Evolutionary conservation across 2,329 filamentous ascomycete genomes (phyloP), one percentile per base, ranked within the genome.

Genomic region (Fusarium annulatum): DNA sequence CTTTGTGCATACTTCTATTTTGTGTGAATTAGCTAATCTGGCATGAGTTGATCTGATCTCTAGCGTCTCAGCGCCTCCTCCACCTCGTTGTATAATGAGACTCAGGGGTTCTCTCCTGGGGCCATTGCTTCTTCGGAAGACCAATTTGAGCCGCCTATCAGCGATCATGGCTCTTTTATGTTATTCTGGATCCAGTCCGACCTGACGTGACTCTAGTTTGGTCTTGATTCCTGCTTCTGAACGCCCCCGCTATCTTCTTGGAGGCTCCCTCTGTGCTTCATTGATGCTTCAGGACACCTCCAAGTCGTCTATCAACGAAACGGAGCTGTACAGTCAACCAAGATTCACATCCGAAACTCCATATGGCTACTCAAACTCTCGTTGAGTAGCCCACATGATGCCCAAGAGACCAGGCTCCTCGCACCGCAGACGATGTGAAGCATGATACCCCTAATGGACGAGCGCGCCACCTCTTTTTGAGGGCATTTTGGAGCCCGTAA

Each of bases 91-190:
- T 26, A 11, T 7, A 6, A 21, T 8, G 8, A 3, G 21, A 19
- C 48, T 15, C 30, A 26, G 26, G n/a, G n/a, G 14, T 12, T 36
- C 18, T 49, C 26, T 26, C 6, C 18, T 8, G 1, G 1, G 6
- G 8, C 15, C 49, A 19, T 33, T 36, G 12, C 11, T 19, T 52
- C 18, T 23, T 52, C 4, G 0, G 2, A 1, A 26, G n/a, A 4
- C n/a, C 6, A 11, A 36, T 7, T 1, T 33, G n/a, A 14, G 28
- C 28, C 10, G 3, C 7, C 1, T 14, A 1, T 49, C 4, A 33
- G 7, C 5, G 0, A 18, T 2, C 10, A 14, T 18, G 0, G 7
- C 2, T n/a, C 10, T 6, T 9, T 9, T 3, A 4, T n/a, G 3
- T 48, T n/a, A 28, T 6, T 0, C 2, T 16, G 11, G 1, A 16